These are phyloP conservation scores for Pythium guiyangense DNA, from an alignment of 352 stramenopile species.

Conservation along the genomic window DNA sequence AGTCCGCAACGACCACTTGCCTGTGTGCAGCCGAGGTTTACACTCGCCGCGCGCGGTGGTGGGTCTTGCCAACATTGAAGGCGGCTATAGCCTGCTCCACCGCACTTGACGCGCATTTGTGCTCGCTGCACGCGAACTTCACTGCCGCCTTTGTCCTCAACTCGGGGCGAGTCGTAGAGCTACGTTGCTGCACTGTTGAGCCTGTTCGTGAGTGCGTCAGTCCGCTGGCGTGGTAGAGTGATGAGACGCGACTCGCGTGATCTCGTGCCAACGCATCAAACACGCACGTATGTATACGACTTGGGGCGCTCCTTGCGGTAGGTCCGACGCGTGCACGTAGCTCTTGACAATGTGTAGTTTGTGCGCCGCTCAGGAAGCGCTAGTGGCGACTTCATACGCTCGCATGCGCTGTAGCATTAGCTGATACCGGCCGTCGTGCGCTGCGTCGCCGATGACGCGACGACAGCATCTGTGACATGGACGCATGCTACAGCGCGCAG, in stretches of 20 bases:
- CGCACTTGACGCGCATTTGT: background rate
- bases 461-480: background rate
- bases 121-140: background rate
- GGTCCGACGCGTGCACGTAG: constrained; percentile 42
- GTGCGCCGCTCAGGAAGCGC: constrained; percentile 18
- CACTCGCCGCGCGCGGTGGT: constrained; percentile 10
- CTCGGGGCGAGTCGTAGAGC: constrained; percentile 4
- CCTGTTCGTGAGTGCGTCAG: constrained; percentile 5
- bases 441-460: background rate
- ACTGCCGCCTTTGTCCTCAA: constrained; percentile 3
- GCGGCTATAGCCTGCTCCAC: constrained; percentile 15
- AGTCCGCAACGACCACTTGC: background rate
- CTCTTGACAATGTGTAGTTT: constrained; percentile 30
- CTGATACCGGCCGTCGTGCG: too few species aligned
- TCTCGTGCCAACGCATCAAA: too few species aligned
- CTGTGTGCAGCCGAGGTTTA: constrained; percentile 16
- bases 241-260: too few species aligned
- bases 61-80: constrained; percentile 16
- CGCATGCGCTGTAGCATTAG: background rate
- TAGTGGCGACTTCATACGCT: constrained; percentile 5
- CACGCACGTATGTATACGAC: constrained; percentile 6
- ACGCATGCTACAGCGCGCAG: background rate
- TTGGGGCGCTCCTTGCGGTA: constrained; percentile 26
- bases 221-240: background rate
- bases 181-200: constrained; percentile 19